Percentiles rank a stretch among this genome's conserved stretches.
phyloP scores from a whole-genome alignment of 306 rosid genomes.

The Neltuma alba region DNA sequence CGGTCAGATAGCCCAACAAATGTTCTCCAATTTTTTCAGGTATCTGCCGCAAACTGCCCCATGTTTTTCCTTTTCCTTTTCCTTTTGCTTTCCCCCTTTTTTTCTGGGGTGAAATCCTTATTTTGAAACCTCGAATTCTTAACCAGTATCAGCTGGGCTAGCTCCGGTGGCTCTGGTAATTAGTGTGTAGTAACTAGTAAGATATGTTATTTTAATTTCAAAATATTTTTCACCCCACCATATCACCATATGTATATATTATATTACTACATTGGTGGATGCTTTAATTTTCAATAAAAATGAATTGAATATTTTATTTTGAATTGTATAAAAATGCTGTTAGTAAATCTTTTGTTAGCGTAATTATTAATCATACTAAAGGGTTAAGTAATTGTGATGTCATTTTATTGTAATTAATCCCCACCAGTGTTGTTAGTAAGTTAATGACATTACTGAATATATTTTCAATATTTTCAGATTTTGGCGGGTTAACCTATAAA shows the following conservation, averaged over 20 bases:
- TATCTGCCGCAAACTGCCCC: background rate
- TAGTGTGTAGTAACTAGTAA: background rate
- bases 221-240: no score
- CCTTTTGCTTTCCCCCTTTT: no score
- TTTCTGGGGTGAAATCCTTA: no score
- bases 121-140: background rate
- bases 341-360: no score
- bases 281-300: no score
- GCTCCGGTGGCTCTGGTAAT: background rate
- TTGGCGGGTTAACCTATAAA: background rate
- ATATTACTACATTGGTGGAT: no score
- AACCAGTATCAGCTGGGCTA: background rate
- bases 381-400: background rate
- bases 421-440: background rate
- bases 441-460: background rate
- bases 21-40: background rate
- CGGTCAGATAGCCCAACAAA: background rate
- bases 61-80: background rate
- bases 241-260: no score
- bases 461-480: background rate
- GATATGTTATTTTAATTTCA: background rate
- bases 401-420: background rate
- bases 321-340: background rate
- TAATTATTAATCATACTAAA: background rate
- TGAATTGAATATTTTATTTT: background rate